Evolutionary conservation across 2,329 filamentous ascomycete species (phyloP), one percentile per base, ranked within the genome.

Genomic region (Cladophialophora yegresii): DNA sequence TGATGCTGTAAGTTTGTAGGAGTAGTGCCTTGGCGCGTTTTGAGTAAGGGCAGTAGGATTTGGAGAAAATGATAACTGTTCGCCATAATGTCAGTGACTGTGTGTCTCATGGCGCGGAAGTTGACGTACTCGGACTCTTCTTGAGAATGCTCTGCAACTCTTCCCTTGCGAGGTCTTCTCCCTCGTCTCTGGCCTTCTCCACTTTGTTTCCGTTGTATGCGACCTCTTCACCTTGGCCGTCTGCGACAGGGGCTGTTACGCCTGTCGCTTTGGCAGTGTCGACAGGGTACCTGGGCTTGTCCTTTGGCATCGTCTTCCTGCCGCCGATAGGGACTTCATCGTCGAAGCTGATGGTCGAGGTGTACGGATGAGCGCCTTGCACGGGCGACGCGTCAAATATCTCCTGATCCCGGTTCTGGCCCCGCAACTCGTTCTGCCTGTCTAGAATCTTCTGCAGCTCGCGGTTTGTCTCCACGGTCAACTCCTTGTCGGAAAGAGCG

Each of bases 51-150:
- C 95, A 99, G 79, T 93, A 96, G 1, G 90, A 86, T 78, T 99
- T 98, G 69, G 92, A 96, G 80, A 98, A 98, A 72, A 99, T 91
- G 75, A 97, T 90, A 65, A 98, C 92, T 95, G 69, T 22, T 40
- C 6, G 72, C 64, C 72, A 67, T 33, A n/a, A n/a, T 51, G 45
- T 59, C 32, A 59, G 57, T 43, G 22, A 33, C 7, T 20, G 30
- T 16, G 10, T 1, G 26, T 0, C 3, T n/a, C 22, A 23, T 8
- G 20, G 26, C 22, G 10, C 7, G 28, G 30, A 26, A 50, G 30
- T 23, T 23, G 54, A 80, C 85, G 70, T 85, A 96, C 92, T 88
- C 16, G 93, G 92, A 2, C 91, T 89, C 80, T 93, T 89, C 80
- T 93, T 95, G 69, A 98, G 77, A 55, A 98, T 96, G 7, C 77